A percentile compares a stretch with the other conserved stretches of the same genome.
These are phyloP conservation scores for Trichoderma harzianum DNA, from an alignment of 2,329 filamentous ascomycete genomes.

Conservation along the genomic window DNA sequence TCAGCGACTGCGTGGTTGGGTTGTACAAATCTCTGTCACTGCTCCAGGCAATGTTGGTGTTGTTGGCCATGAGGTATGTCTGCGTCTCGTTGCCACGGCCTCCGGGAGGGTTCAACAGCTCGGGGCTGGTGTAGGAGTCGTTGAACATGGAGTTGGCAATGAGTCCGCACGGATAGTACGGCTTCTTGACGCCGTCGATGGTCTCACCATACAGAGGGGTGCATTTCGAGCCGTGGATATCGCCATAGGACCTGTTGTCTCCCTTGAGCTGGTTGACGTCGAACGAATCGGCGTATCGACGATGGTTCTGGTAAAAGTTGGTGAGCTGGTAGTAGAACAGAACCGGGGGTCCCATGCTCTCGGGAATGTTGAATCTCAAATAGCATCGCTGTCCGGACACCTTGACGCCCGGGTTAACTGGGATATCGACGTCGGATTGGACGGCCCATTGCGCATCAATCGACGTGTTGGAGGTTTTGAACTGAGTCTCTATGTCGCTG, in stretches of 20 bases:
- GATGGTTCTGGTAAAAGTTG: conserved; percentile 99
- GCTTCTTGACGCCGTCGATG: conserved; percentile 48
- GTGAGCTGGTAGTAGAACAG: conserved; percentile 93
- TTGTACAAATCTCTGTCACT: conserved; percentile 81
- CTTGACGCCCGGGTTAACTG: conserved; percentile 36
- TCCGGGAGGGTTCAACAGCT: conserved; percentile 50
- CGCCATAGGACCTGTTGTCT: conserved; percentile 53
- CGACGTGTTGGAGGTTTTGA: conserved; percentile 55
- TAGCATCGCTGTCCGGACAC: conserved; percentile 58
- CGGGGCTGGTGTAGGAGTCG: conserved; percentile 73
- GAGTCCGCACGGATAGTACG: conserved; percentile 91
- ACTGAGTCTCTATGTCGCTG: conserved; percentile 62
- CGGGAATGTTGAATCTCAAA: conserved; percentile 74
- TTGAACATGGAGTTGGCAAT: conserved; percentile 98
- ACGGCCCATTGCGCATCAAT: conserved; percentile 43
- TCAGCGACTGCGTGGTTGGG: conserved; percentile 59
- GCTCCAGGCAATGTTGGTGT: conserved; percentile 76
- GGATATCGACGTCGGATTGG: conserved; percentile 39
- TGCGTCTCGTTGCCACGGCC: conserved; percentile 32
- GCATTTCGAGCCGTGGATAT: conserved; percentile 69
- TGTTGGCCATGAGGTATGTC: conserved; percentile 73
- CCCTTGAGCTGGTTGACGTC: conserved; percentile 79
- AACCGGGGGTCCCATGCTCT: conserved; percentile 75
- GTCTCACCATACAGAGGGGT: conserved; percentile 62
- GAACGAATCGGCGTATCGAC: conserved; percentile 89